A percentile compares a stretch with the other conserved stretches of the same genome.
Evolutionary conservation across 164 flowering plant species (phyloP).

Genomic region (Amborella trichopoda): DNA sequence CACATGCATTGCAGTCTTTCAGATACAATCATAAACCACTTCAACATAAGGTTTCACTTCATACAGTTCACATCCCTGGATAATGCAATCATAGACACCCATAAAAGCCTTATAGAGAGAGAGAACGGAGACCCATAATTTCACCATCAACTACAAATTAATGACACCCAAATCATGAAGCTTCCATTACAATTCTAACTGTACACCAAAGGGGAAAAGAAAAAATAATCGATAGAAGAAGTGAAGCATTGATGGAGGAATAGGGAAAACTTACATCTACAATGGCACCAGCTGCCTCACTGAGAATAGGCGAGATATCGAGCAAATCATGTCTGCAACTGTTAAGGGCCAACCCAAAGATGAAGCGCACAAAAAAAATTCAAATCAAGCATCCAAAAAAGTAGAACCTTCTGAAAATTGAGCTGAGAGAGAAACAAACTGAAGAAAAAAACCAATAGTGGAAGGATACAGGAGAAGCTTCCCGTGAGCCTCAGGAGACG

Average conservation of each 20-base stretch:
- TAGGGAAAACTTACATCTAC: slow-evolving; percentile 52
- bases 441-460: background rate
- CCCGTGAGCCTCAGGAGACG: slow-evolving; percentile 39
- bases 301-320: slow-evolving; percentile 75
- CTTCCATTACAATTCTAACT: background rate
- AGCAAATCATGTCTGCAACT: slow-evolving; percentile 69
- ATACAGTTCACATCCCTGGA: no score
- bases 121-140: no score
- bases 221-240: no score
- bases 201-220: background rate
- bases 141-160: no score
- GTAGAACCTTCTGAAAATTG: background rate
- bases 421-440: background rate
- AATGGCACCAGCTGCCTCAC: slow-evolving; percentile 93
- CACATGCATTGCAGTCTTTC: no score
- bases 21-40: no score
- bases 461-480: slow-evolving; percentile 61
- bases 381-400: background rate
- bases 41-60: no score
- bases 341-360: no score
- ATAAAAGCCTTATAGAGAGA: no score
- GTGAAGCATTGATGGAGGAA: background rate
- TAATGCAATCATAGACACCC: no score
- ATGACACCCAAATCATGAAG: background rate
- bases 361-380: slow-evolving; percentile 1